Percentiles rank a stretch among this genome's conserved stretches.
These are phyloP conservation scores for Penicillium polonicum DNA, from an alignment of 2,329 filamentous ascomycete species.

Conservation along the genomic window DNA sequence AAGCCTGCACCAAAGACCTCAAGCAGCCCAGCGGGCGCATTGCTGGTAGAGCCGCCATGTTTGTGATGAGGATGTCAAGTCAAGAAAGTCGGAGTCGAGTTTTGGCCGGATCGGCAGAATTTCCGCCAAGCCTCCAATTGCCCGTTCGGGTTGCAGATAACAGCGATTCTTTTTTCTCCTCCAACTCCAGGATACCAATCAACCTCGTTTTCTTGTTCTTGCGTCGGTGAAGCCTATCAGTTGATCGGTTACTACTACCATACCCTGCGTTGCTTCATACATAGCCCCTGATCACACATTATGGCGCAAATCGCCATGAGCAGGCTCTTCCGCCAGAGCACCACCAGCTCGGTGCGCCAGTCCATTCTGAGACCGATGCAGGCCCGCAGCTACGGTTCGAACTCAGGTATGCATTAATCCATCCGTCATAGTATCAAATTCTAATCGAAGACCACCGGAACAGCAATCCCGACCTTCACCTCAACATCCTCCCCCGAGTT, in stretches of 20 bases:
- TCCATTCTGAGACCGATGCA: slow-evolving; percentile 33
- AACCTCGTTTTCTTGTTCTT: slow-evolving; percentile 3
- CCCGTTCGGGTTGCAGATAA: slow-evolving; percentile 19
- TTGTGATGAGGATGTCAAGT: slow-evolving; percentile 34
- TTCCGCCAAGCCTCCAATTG: slow-evolving; percentile 35
- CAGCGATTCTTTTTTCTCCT: slow-evolving; percentile 27
- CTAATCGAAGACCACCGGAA: slow-evolving; percentile 2
- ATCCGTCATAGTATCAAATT: not conserved
- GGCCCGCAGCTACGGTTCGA: slow-evolving; percentile 31
- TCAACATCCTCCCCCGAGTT: slow-evolving; percentile 43
- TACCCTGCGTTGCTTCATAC: not conserved
- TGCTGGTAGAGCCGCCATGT: slow-evolving; percentile 61
- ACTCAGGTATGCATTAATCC: slow-evolving; percentile 28
- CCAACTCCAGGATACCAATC: slow-evolving; percentile 11
- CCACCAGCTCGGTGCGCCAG: slow-evolving; percentile 32
- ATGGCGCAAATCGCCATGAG: slow-evolving; percentile 44
- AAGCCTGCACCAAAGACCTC: slow-evolving; percentile 57
- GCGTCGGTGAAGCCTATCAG: not conserved
- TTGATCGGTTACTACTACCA: not conserved
- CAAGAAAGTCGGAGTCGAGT: slow-evolving; percentile 24
- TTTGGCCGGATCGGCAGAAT: slow-evolving; percentile 40
- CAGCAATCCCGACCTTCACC: slow-evolving; percentile 42
- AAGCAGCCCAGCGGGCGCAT: slow-evolving; percentile 69
- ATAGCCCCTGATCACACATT: slow-evolving; percentile 4
- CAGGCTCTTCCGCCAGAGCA: slow-evolving; percentile 39